These are phyloP conservation scores for Arthrobotrys musiformis DNA, from an alignment of 2,329 filamentous ascomycete species.

Conservation along the genomic window DNA sequence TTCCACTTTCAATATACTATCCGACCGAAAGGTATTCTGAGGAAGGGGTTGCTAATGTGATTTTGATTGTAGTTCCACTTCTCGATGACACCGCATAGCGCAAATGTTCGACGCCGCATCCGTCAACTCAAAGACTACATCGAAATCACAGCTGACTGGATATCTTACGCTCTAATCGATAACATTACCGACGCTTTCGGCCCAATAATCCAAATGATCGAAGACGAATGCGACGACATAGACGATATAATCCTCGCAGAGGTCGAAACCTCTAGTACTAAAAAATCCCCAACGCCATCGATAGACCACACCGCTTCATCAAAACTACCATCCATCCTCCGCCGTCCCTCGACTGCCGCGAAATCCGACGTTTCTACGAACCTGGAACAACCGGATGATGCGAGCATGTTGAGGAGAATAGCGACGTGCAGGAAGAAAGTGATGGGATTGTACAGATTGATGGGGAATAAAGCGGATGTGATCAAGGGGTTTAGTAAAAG, in stretches of 20 bases:
- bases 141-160: constrained; percentile 94
- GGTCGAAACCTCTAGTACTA: constrained; percentile 60
- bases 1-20: neutral
- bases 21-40: neutral
- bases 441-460: constrained; percentile 88
- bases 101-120: constrained; percentile 90
- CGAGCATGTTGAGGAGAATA: constrained; percentile 85
- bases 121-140: constrained; percentile 94
- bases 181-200: constrained; percentile 97
- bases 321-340: neutral
- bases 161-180: constrained; percentile 95
- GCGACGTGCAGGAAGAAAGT: constrained; percentile 93
- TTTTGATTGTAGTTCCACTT: constrained; percentile 76
- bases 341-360: constrained; percentile 28
- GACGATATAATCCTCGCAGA: constrained; percentile 96
- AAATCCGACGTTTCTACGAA: constrained; percentile 65
- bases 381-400: constrained; percentile 75
- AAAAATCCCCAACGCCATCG: neutral
- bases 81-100: constrained; percentile 83
- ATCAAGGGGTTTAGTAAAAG: constrained; percentile 97
- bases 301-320: constrained; percentile 8
- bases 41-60: neutral
- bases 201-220: constrained; percentile 85
- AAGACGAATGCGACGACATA: constrained; percentile 88
- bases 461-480: constrained; percentile 98